These are phyloP conservation scores for Fusarium graminum DNA, from an alignment of 2,329 filamentous ascomycete species.

Conservation along the genomic window DNA sequence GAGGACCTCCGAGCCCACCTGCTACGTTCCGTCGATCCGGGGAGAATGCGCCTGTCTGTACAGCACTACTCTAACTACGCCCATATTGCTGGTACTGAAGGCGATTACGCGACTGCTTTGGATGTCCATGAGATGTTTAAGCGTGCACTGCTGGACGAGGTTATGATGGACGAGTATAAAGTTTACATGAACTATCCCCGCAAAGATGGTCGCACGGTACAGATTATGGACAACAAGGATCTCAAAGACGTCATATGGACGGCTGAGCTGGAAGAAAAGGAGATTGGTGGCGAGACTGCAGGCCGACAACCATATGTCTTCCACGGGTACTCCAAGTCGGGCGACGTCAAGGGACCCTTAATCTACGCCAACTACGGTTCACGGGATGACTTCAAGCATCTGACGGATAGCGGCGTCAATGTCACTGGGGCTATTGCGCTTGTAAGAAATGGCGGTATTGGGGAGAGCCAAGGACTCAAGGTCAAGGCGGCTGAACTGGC, in stretches of 20 bases:
- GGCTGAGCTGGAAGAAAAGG: slow-evolving; percentile 85
- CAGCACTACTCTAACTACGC: slow-evolving; percentile 85
- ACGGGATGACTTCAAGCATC: slow-evolving; percentile 80
- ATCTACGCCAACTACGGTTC: slow-evolving; percentile 95
- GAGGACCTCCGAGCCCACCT: slow-evolving; percentile 84
- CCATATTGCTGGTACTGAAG: slow-evolving; percentile 94
- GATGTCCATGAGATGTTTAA: slow-evolving; percentile 85
- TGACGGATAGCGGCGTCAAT: slow-evolving; percentile 79
- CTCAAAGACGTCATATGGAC: slow-evolving; percentile 74
- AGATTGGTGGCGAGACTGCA: slow-evolving; percentile 70
- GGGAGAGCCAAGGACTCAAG: slow-evolving; percentile 81
- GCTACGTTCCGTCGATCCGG: slow-evolving; percentile 77
- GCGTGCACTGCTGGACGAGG: slow-evolving; percentile 78
- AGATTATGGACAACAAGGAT: slow-evolving; percentile 79
- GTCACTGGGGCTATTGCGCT: slow-evolving; percentile 85
- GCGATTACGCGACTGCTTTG: slow-evolving; percentile 86
- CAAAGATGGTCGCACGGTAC: slow-evolving; percentile 80
- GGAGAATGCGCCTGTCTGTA: slow-evolving; percentile 78
- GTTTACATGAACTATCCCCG: slow-evolving; percentile 95
- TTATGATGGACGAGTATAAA: slow-evolving; percentile 81
- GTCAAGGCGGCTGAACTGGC: slow-evolving; percentile 90
- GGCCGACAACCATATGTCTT: slow-evolving; percentile 82
- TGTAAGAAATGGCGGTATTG: slow-evolving; percentile 82
- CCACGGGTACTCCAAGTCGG: slow-evolving; percentile 89
- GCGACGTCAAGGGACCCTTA: slow-evolving; percentile 86